phyloP scores from a whole-genome alignment of 306 rosid species.

The Medicago ruthenica region DNA sequence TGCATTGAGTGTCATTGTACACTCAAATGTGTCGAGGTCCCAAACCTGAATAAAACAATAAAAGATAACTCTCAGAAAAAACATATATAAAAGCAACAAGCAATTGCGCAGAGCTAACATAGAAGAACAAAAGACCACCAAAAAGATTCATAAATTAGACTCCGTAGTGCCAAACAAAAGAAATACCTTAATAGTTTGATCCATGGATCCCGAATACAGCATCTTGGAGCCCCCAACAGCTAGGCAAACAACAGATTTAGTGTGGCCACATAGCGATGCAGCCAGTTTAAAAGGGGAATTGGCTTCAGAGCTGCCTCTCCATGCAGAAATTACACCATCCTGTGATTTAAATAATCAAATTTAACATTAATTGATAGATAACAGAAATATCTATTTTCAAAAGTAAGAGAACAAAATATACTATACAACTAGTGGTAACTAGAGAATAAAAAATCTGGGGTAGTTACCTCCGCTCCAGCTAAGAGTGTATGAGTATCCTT shows the following conservation, averaged over 20 bases:
- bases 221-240: conserved; percentile 31
- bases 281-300: conserved; percentile 39
- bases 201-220: conserved; percentile 50
- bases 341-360: not conserved
- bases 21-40: conserved; percentile 52
- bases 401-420: not conserved
- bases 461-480: conserved; percentile 52
- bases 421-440: not conserved
- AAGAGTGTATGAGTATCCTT: conserved; percentile 50
- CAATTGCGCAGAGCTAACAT: not conserved
- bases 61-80: not conserved
- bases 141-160: not conserved
- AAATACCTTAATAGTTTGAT: conserved; percentile 9
- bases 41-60: conserved; percentile 48
- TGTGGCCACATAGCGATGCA: conserved; percentile 47
- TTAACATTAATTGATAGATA: not conserved
- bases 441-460: not conserved
- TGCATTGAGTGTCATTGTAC: conserved; percentile 47
- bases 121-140: not conserved
- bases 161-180: not conserved
- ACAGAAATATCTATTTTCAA: not conserved
- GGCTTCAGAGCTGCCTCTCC: conserved; percentile 18
- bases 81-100: conserved; percentile 11
- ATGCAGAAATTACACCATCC: conserved; percentile 12
- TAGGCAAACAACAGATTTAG: conserved; percentile 40